phyloP scores from a whole-genome alignment of 2,329 filamentous ascomycete genomes.

The Pseudocercospora pini-densiflorae region DNA sequence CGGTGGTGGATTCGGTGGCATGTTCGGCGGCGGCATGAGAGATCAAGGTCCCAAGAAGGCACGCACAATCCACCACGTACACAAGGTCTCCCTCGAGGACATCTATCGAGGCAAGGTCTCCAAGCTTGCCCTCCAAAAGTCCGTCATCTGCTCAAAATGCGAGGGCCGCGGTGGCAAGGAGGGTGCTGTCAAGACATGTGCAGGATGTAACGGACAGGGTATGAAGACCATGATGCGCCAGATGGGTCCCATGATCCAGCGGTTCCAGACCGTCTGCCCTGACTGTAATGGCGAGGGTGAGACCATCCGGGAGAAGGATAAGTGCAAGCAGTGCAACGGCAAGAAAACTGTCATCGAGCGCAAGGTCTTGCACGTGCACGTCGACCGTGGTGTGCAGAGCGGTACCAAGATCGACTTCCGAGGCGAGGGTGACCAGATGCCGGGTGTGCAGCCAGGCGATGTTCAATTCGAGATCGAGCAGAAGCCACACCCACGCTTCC shows the following conservation, averaged over 20 bases:
- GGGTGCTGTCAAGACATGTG: slow-evolving; percentile 91
- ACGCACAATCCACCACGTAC: slow-evolving; percentile 94
- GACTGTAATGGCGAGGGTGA: slow-evolving; percentile 98
- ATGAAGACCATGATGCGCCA: slow-evolving; percentile 99
- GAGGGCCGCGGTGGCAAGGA: slow-evolving; percentile 95
- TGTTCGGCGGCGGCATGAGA: slow-evolving; percentile 71
- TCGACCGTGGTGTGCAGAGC: slow-evolving; percentile 90
- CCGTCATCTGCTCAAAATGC: slow-evolving; percentile 94
- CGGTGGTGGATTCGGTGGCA: slow-evolving; percentile 70
- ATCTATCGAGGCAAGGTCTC: slow-evolving; percentile 98
- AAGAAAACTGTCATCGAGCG: slow-evolving; percentile 99
- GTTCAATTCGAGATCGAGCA: slow-evolving; percentile 99
- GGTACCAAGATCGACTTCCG: slow-evolving; percentile 97
- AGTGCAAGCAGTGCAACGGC: slow-evolving; percentile 93
- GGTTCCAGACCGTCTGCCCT: slow-evolving; percentile 98
- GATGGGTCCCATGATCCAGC: slow-evolving; percentile 99
- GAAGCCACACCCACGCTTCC: slow-evolving; percentile 96
- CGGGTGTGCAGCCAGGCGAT: slow-evolving; percentile 90
- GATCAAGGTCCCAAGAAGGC: slow-evolving; percentile 86
- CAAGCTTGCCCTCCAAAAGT: slow-evolving; percentile 96
- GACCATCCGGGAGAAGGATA: slow-evolving; percentile 94
- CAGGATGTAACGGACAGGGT: slow-evolving; percentile 88
- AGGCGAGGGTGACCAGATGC: slow-evolving; percentile 94
- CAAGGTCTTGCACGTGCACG: slow-evolving; percentile 97
- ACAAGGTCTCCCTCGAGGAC: slow-evolving; percentile 97